These are phyloP conservation scores for Davidsoniella australis DNA, from an alignment of 2,329 filamentous ascomycete genomes.

Conservation along the genomic window DNA sequence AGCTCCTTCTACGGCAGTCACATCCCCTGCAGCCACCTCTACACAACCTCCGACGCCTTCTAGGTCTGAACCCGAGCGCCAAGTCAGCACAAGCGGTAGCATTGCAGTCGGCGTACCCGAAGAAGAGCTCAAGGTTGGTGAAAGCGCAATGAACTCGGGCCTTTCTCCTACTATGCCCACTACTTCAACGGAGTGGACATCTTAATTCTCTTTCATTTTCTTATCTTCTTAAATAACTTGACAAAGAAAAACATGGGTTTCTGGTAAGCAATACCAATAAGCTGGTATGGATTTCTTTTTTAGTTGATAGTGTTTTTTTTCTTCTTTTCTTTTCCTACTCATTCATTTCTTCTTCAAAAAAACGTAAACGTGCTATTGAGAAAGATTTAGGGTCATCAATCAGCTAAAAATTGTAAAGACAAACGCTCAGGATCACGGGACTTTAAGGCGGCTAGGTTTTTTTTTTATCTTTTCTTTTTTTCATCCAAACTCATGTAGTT, in stretches of 20 bases:
- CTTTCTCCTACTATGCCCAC: constrained; percentile 12
- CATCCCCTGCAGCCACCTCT: background rate
- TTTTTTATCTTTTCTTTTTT: background rate
- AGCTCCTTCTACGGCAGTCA: background rate
- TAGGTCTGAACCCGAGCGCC: constrained; percentile 25
- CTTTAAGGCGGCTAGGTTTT: background rate
- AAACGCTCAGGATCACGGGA: no score
- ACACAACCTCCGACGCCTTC: constrained; percentile 19
- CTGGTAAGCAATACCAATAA: no score
- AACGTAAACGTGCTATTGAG: no score
- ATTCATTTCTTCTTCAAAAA: no score
- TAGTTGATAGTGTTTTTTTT: no score
- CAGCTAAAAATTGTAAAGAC: no score
- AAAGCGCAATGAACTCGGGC: constrained; percentile 39
- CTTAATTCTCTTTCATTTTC: background rate
- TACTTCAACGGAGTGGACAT: background rate
- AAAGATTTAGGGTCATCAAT: no score
- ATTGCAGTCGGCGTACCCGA: constrained; percentile 39
- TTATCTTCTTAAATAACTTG: background rate
- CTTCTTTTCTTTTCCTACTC: no score
- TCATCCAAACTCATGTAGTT: background rate
- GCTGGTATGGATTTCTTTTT: background rate
- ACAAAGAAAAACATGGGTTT: background rate
- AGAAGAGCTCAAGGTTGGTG: constrained; percentile 42
- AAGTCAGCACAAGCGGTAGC: constrained; percentile 27